These are phyloP conservation scores for Fraxinus latifolia DNA, from an alignment of 305 asterid species.

Conservation along the genomic window DNA sequence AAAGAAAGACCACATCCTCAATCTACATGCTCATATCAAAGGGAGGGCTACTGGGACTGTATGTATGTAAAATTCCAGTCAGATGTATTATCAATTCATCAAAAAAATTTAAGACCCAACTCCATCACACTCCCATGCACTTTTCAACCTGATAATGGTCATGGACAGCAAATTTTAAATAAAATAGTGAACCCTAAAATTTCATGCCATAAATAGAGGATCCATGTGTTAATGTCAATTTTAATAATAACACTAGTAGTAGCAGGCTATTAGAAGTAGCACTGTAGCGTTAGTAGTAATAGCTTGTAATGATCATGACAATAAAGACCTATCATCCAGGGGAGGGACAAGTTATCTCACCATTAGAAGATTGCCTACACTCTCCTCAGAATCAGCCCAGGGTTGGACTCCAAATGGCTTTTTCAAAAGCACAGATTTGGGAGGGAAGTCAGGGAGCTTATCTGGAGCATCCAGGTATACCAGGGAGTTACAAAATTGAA, in stretches of 20 bases:
- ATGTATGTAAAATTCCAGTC: neutral
- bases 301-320: neutral
- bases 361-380: slow-evolving; percentile 77
- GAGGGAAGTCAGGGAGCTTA: slow-evolving; percentile 69
- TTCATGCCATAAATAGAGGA: neutral
- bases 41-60: neutral
- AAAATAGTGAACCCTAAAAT: neutral
- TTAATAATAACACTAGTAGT: neutral
- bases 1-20: slow-evolving; percentile 10
- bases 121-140: neutral
- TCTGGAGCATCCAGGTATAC: slow-evolving; percentile 45
- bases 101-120: neutral
- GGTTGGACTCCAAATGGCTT: slow-evolving; percentile 68
- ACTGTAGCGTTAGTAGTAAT: neutral
- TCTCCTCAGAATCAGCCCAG: slow-evolving; percentile 75
- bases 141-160: neutral
- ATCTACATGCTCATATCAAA: neutral
- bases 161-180: neutral
- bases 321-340: slow-evolving; percentile 14
- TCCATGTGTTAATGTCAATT: neutral
- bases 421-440: slow-evolving; percentile 58
- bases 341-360: slow-evolving; percentile 41
- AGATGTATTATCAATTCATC: neutral
- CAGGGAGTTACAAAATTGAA: slow-evolving; percentile 23
- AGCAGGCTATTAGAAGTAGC: neutral